Percentiles rank a stretch among this genome's conserved stretches.
These are phyloP conservation scores for Leavenworthia alabamica DNA, from an alignment of 345 rosid genomes.

Conservation along the genomic window DNA sequence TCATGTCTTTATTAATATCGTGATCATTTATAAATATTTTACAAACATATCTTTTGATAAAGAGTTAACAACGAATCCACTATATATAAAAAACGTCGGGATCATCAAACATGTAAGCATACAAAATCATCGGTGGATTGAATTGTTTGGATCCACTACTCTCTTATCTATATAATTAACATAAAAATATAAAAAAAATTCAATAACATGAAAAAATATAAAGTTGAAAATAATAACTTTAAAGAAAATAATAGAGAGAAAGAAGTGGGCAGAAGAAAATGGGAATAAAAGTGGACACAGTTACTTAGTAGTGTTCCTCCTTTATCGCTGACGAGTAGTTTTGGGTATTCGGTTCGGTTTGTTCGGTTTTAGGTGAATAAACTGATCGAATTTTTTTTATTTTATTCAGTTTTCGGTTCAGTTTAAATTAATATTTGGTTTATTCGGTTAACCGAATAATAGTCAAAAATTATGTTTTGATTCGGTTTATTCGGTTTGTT, in stretches of 20 bases:
- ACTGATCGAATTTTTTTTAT: no score
- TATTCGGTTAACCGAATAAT: no score
- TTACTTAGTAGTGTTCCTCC: background rate
- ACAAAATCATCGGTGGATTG: background rate
- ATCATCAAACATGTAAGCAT: background rate
- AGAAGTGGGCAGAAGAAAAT: slow-evolving; percentile 11
- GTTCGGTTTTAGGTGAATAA: no score
- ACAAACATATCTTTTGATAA: background rate
- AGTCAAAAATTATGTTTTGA: no score
- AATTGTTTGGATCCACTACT: background rate
- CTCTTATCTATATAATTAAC: background rate
- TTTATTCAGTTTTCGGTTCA: no score
- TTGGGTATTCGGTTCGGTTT: no score
- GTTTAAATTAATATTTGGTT: no score
- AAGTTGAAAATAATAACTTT: background rate
- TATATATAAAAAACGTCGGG: background rate
- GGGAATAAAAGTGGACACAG: slow-evolving; percentile 13
- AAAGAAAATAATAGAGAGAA: background rate
- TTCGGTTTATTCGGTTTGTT: no score
- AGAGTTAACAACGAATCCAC: background rate
- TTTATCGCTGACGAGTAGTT: slow-evolving; percentile 14
- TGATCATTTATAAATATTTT: background rate
- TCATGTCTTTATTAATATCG: no score
- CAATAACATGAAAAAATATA: background rate
- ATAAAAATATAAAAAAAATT: background rate